Evolutionary conservation across 2,329 filamentous ascomycete species (phyloP), one percentile per base, ranked within the genome.

Genomic region (Capronia americana): DNA sequence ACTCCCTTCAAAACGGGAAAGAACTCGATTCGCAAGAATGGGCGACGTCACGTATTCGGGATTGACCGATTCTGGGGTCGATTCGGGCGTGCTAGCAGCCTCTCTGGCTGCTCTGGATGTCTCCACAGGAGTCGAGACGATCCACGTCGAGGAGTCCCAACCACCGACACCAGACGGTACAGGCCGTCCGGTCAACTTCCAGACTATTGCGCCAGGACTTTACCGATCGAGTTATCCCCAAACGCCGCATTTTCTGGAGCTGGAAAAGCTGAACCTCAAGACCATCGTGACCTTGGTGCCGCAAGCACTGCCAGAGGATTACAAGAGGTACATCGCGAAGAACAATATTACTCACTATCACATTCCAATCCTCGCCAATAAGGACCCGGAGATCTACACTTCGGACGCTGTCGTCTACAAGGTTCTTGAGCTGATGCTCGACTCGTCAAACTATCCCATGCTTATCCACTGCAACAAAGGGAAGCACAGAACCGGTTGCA

Each of bases 391-490:
- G 72, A 83, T 89, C 62, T 84, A 84, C 8, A 92, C 92, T 41
- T 86, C 90, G 0, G 75, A 87, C 7, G 78, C 82, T 53, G 87
- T 88, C 28, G 92, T 97, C 84, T 84, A 85, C 68, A 81, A 86
- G 7, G 92, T 94, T 54, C 83, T 96, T 26, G 82, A 86, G 12
- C 80, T 94, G 50, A 85, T 94, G 48, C 83, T 94, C 61, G 86
- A 96, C 74, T 85, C 85, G 57, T 79, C 83, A 38, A 92, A 96
- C 69, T 88, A 95, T 71, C 93, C 93, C 0, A 79, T 97, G 11
- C 83, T 97, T 46, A 86, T 97, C 55, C 93, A 97, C 78, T 97
- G 93, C 84, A 97, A 97, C 76, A 93, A 96, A 72, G 93, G 93
- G 75, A 95, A 89, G 85, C 93, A 97, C 75, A 90, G 93, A 65